Evolutionary conservation across 495 filamentous ascomycete genomes (phyloP), one percentile per base, ranked within the genome.

Genomic region (Pseudoneurospora amorphoporcata): DNA sequence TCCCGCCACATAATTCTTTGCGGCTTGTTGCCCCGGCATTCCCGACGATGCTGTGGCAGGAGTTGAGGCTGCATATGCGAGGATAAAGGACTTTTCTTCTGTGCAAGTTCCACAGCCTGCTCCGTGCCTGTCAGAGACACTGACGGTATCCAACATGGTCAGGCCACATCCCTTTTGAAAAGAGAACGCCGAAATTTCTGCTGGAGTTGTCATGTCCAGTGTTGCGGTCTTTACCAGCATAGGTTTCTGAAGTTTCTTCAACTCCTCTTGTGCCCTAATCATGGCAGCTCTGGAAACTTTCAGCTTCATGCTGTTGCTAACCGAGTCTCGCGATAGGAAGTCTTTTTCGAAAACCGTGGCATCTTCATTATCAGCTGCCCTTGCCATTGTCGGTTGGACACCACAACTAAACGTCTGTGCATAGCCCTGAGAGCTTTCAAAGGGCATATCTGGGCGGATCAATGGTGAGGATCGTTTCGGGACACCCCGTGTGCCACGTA

Each of bases 201-300:
- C 19, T 16, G 9, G 35, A 23, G 8, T 8, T 9, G 40, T 72
- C 9, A 39, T 16, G 23, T 61, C 70, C 19, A 35, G 29, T 58
- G 53, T 37, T 23, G 53, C 37, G 16, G 69, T 43, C 41, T 32
- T 19, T 19, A n/a, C 1, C 23, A 69, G 37, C 3, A 45, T 69
- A 8, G 43, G 68, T 39, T 61, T 70, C 23, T 53, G 43, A 29
- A 47, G n/a, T 17, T 38, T 40, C 39, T 41, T 69, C 9, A 53
- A 10, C 39, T 75, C 71, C 35, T 35, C 41, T 40, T 71, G 68
- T 23, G 65, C 68, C 41, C 69, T 75, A 35, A 42, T 68, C 12
- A 79, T 58, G 37, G 76, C 75, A n/a, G 75, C 78, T 41, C 78
- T 75, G n/a, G 76, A 78, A 10, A 77, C 76, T 41, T 74, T 78